These are phyloP conservation scores for Trichosporon inkin DNA, from an alignment of 1,284 basidiomycete genomes.

Conservation along the genomic window DNA sequence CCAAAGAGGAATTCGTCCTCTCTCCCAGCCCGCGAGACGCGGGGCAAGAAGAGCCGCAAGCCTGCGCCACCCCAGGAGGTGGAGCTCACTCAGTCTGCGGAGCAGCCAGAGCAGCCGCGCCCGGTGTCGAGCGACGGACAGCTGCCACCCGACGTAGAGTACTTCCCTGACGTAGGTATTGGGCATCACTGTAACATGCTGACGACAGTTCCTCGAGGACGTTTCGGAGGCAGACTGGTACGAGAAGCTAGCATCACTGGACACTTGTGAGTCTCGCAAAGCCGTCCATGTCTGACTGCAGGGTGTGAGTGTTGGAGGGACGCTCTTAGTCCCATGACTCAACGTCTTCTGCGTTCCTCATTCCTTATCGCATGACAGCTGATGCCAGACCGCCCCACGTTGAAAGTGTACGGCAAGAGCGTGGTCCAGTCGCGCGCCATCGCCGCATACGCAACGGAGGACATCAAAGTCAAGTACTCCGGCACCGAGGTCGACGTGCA, in stretches of 20 bases:
- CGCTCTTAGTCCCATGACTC: not conserved
- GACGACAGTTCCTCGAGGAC: conserved; percentile 15
- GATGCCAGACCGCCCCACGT: conserved; percentile 51
- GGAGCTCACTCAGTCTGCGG: not conserved
- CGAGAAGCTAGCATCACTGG: conserved; percentile 44
- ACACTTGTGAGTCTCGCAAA: conserved; percentile 46
- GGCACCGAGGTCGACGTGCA: conserved; percentile 52
- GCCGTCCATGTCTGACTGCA: too few relatives aligned
- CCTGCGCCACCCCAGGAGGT: not conserved
- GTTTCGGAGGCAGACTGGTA: conserved; percentile 46
- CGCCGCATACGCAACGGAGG: conserved; percentile 53
- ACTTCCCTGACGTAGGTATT: not conserved
- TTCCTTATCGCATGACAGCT: not conserved
- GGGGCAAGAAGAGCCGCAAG: not conserved
- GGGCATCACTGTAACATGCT: not conserved
- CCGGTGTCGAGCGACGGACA: not conserved
- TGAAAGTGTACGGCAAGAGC: conserved; percentile 56
- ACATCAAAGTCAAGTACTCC: conserved; percentile 52
- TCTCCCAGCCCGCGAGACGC: not conserved
- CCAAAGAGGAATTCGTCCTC: not conserved
- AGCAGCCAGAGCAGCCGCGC: not conserved
- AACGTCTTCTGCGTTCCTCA: not conserved
- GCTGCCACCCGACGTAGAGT: not conserved
- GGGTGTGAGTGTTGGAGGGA: conserved; percentile 34
- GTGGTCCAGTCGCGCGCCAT: conserved; percentile 55